Conservation (phyloP, 1,284 basidiomycete genomes). For the Leccinum fallax region DNA sequence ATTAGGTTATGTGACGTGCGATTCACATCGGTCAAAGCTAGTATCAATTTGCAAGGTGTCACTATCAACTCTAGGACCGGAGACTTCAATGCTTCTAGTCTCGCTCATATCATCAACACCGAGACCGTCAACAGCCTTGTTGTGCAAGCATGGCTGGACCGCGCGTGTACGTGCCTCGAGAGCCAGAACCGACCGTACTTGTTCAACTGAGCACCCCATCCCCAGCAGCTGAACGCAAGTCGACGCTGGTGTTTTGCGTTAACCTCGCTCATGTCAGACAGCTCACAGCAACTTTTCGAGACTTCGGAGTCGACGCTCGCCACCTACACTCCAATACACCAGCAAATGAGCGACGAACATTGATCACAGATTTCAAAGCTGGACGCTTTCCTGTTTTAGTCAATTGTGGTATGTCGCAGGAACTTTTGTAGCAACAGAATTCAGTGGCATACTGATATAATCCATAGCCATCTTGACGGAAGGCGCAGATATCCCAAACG, state of each 20-base stretch:
- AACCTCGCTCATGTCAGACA: constrained; percentile 83
- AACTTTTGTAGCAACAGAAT: not conserved
- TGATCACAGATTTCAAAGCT: constrained; percentile 71
- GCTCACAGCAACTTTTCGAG: constrained; percentile 75
- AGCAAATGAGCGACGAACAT: constrained; percentile 60
- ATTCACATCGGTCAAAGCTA: constrained; percentile 80
- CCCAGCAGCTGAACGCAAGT: constrained; percentile 61
- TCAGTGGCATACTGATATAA: constrained; percentile 5
- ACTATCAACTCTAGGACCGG: constrained; percentile 66
- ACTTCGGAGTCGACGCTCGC: constrained; percentile 84
- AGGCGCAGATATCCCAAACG: constrained; percentile 88
- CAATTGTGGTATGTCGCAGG: constrained; percentile 74
- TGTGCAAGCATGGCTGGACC: constrained; percentile 81
- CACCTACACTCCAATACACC: constrained; percentile 78
- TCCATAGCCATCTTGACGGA: constrained; percentile 84
- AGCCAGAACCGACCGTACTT: constrained; percentile 5
- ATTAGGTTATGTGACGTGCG: constrained; percentile 82
- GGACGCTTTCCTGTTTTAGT: constrained; percentile 86
- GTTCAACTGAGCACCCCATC: not conserved
- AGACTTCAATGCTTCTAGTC: constrained; percentile 77
- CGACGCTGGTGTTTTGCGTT: constrained; percentile 91
- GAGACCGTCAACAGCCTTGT: constrained; percentile 74
- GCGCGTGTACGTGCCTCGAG: constrained; percentile 55
- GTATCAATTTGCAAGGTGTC: constrained; percentile 70
- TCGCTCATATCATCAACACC: constrained; percentile 82